Evolutionary conservation across 495 filamentous ascomycete genomes (phyloP).

Genomic region (Neurospora sp.): DNA sequence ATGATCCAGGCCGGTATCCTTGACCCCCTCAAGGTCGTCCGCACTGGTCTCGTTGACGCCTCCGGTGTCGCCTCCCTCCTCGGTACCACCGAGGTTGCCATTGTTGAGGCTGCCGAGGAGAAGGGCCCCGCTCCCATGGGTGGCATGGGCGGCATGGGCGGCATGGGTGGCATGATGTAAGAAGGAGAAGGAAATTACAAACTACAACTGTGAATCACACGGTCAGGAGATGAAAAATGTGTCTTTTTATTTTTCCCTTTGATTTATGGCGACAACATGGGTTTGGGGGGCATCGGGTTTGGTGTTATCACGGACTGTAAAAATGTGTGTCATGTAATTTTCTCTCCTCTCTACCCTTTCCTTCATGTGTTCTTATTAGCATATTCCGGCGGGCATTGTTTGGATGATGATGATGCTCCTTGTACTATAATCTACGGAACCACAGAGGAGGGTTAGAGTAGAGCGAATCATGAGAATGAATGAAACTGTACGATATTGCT

Average conservation of each 20-base stretch:
- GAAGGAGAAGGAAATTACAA: conserved; percentile 9
- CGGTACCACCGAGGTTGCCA: conserved; percentile 95
- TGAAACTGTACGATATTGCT: background rate
- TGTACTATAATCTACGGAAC: conserved; percentile 20
- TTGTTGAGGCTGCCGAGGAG: conserved; percentile 91
- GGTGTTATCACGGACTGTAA: conserved; percentile 24
- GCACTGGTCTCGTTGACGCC: conserved; percentile 87
- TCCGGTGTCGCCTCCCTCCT: conserved; percentile 93
- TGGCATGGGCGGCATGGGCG: conserved; percentile 54
- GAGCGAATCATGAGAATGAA: conserved; percentile 6
- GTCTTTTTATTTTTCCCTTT: conserved; percentile 5
- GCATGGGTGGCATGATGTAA: conserved; percentile 49
- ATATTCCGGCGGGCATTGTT: conserved; percentile 10
- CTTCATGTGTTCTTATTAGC: conserved; percentile 15
- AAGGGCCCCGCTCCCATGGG: conserved; percentile 59
- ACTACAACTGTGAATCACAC: background rate
- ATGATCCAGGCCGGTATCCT: conserved; percentile 97
- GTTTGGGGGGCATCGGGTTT: conserved; percentile 21
- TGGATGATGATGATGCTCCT: conserved; percentile 3
- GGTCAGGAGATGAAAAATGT: background rate
- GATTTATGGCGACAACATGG: conserved; percentile 22
- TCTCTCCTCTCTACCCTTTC: conserved; percentile 24
- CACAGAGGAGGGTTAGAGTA: conserved; percentile 20
- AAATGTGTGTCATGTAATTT: conserved; percentile 21
- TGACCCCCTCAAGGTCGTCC: conserved; percentile 97